phyloP scores from a whole-genome alignment of 805 yeast species.

The Ogataea parapolymorpha region DNA sequence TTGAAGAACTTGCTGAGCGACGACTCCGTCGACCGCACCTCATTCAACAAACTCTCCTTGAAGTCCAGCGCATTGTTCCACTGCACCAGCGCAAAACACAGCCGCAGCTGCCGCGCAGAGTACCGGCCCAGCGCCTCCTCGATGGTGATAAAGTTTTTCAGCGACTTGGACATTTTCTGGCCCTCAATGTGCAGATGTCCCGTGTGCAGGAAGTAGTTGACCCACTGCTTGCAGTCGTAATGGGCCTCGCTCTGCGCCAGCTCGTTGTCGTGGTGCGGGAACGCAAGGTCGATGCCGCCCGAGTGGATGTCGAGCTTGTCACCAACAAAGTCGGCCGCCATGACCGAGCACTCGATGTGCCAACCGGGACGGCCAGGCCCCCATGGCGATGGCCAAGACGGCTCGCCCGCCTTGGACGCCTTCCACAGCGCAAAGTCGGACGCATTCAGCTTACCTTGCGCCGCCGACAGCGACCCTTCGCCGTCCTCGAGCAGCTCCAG shows the following conservation, averaged over 20 bases:
- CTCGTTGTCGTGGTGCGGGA: constrained; percentile 99
- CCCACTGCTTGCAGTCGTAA: constrained; percentile 90
- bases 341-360: constrained; percentile 99
- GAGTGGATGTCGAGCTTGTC: constrained; percentile 87
- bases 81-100: constrained; percentile 84
- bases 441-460: constrained; percentile 62
- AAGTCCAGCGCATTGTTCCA: constrained; percentile 95
- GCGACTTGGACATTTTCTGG: constrained; percentile 93
- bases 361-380: constrained; percentile 98
- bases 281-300: constrained; percentile 96
- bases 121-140: constrained; percentile 77
- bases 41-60: constrained; percentile 72
- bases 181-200: constrained; percentile 99
- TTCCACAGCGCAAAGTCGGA: constrained; percentile 98
- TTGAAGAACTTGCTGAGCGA: constrained; percentile 79
- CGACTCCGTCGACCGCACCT: constrained; percentile 74
- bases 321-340: constrained; percentile 92
- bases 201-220: constrained; percentile 92
- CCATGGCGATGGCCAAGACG: constrained; percentile 94
- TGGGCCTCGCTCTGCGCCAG: constrained; percentile 96
- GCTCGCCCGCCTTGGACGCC: constrained; percentile 95
- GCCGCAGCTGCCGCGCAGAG: constrained; percentile 77
- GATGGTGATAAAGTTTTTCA: constrained; percentile 93
- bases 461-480: constrained; percentile 71
- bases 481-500: constrained; percentile 86